Conservation (phyloP, 257 asterid genomes). For the Fraxinus anomala region DNA sequence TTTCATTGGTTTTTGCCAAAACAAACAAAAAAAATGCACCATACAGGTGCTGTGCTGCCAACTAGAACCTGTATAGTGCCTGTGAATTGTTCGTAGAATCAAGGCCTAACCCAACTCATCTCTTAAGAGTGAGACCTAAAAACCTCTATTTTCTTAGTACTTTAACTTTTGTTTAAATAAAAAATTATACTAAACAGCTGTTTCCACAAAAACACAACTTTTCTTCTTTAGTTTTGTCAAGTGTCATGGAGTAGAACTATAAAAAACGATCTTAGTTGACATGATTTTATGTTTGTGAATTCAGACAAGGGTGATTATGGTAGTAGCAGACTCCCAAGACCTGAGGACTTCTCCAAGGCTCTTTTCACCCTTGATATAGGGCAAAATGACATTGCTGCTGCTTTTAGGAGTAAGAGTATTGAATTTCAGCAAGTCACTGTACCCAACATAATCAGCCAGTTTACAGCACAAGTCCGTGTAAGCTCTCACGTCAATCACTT, state of each 20-base stretch:
- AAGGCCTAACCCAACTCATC: too few species aligned
- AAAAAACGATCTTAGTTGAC: neutral
- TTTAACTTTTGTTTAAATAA: too few species aligned
- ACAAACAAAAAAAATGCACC: too few species aligned
- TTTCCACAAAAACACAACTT: neutral
- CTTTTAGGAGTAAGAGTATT: slow-evolving; percentile 24
- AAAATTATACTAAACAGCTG: too few species aligned
- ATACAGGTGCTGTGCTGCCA: too few species aligned
- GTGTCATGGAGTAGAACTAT: neutral
- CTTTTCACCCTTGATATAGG: slow-evolving; percentile 35
- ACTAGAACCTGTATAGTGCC: too few species aligned
- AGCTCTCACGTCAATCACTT: slow-evolving; percentile 17
- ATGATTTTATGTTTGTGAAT: neutral
- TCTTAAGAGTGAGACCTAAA: too few species aligned
- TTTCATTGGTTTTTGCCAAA: too few species aligned
- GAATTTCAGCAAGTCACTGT: slow-evolving; percentile 36
- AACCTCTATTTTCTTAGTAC: too few species aligned
- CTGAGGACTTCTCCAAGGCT: slow-evolving; percentile 32
- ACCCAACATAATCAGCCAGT: slow-evolving; percentile 38
- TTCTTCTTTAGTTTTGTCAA: neutral
- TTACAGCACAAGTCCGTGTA: slow-evolving; percentile 47
- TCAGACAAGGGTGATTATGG: neutral
- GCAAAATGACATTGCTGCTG: slow-evolving; percentile 39
- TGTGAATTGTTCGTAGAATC: too few species aligned
- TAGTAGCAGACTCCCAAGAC: slow-evolving; percentile 31